Base-by-base conservation (phyloP, 2,329 filamentous ascomycete genomes). In the Xylariaceae sp. region DNA sequence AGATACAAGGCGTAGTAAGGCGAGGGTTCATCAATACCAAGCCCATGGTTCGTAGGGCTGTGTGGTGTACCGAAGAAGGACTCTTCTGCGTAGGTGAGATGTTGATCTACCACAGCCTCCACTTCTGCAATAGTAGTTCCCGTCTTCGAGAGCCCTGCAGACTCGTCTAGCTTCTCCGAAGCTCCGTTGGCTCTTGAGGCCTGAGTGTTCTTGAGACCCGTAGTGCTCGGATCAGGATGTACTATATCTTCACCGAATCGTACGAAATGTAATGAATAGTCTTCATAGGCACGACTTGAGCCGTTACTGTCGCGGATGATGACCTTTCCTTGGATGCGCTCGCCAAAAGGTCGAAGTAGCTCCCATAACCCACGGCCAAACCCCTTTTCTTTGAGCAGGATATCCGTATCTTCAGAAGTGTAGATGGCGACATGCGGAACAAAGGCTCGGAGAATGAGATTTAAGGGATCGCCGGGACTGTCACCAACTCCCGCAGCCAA, bases 271-370 rank as follows among this genome's bases (percentile, higher is more conserved):
- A 99, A 83, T 1, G 91, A 89, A 74, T 92, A 99, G 72, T 98
- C 92, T 53, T 97, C 94, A 78, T 90, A 94, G 34, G 86, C 84
- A 69, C 87, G 87, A 71, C 92, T 93, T 39, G 88, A 85, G 7
- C 95, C 94, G 65, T 91, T 87, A 70, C 93, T 97, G 75, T 99
- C 95, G 67, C 95, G 82, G 53, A 98, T 88, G 3, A 90, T 90
- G 48, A 99, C 89, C 69, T 95, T 96, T 26, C 95, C 95, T 46
- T 89, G 85, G 0, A 98, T 83, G 14, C 82, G 85, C 75, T 99
- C 95, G 26, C 95, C 95, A 76, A 96, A 99, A 0, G 95, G 94
- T 47, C 94, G 82, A 53, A 99, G 77, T 21, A 99, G 78, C 73
- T 96, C 90, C 79, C 92, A 88, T 45, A 99, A 80, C 0, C 94